These are phyloP conservation scores for Cutaneotrichosporon cutaneum DNA, from an alignment of 1,284 basidiomycete species.

Conservation along the genomic window DNA sequence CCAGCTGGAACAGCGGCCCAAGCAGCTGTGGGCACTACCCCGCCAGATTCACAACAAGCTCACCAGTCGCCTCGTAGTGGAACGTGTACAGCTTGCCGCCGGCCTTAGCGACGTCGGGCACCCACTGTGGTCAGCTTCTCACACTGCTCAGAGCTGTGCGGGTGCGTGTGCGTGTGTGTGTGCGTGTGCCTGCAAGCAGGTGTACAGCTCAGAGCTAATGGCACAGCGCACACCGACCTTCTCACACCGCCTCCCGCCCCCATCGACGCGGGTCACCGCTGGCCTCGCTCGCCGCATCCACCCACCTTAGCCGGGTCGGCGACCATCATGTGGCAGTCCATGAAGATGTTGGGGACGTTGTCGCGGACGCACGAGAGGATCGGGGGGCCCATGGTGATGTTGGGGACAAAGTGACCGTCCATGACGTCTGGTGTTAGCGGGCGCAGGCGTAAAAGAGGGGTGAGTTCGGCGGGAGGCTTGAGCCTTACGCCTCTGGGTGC, in stretches of 20 bases:
- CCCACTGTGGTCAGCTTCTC: conserved; percentile 66
- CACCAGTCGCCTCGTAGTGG: conserved; percentile 93
- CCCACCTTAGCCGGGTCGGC: conserved; percentile 81
- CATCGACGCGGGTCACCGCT: not conserved
- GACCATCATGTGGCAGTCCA: conserved; percentile 99
- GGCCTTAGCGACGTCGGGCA: conserved; percentile 90
- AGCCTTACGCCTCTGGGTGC: too few species aligned
- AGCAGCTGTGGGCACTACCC: not conserved
- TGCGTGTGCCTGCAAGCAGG: too few species aligned
- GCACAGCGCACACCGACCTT: not conserved
- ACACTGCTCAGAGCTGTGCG: not conserved
- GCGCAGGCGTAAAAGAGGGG: not conserved
- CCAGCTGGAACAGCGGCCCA: not conserved
- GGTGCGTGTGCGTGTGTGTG: not conserved
- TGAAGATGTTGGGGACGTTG: conserved; percentile 89
- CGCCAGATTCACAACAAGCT: conserved; percentile 39
- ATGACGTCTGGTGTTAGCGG: conserved; percentile 70
- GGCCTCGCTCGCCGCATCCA: too few species aligned
- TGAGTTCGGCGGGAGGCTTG: too few species aligned
- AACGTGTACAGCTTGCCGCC: conserved; percentile 96
- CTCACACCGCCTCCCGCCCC: not conserved
- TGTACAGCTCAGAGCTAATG: too few species aligned
- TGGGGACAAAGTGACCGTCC: conserved; percentile 99
- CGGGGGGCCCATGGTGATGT: conserved; percentile 94
- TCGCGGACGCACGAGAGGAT: conserved; percentile 85